phyloP scores from a whole-genome alignment of 2,329 filamentous ascomycete species.

The Sclerotinia nivalis region DNA sequence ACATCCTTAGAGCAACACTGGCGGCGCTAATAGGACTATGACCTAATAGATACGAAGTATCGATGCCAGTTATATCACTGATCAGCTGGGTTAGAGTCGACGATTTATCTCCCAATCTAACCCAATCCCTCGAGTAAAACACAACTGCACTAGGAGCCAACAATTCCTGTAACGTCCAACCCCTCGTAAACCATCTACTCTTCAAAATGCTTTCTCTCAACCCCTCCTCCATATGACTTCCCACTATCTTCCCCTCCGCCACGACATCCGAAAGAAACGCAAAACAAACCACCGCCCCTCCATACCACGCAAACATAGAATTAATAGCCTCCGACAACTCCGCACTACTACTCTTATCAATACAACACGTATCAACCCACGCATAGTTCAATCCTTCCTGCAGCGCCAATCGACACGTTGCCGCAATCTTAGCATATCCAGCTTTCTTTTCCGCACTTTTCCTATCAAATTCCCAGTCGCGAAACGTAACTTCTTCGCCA shows the following conservation, averaged over 20 bases:
- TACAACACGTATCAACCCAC: constrained; percentile 29
- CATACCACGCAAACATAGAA: constrained; percentile 29
- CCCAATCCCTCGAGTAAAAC: not conserved
- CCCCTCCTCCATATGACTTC: not conserved
- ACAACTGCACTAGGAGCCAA: not conserved
- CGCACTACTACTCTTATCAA: constrained; percentile 27
- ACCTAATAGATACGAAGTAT: not conserved
- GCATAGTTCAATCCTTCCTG: constrained; percentile 6
- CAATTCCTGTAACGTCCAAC: constrained; percentile 10
- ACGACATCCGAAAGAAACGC: constrained; percentile 25
- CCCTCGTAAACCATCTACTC: not conserved
- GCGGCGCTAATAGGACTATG: not conserved
- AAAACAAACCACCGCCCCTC: constrained; percentile 21
- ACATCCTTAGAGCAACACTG: constrained; percentile 8
- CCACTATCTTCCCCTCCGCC: not conserved
- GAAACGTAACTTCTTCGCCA: constrained; percentile 40
- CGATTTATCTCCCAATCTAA: not conserved
- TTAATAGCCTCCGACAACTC: constrained; percentile 29
- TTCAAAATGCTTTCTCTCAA: not conserved
- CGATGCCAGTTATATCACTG: not conserved
- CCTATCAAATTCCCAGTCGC: constrained; percentile 24
- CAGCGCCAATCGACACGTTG: constrained; percentile 10
- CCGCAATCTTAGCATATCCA: constrained; percentile 23
- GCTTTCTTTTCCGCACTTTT: not conserved
- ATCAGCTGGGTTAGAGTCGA: not conserved